Evolutionary conservation across 2,329 filamentous ascomycete genomes (phyloP).

Genomic region (Epichloe baconii): DNA sequence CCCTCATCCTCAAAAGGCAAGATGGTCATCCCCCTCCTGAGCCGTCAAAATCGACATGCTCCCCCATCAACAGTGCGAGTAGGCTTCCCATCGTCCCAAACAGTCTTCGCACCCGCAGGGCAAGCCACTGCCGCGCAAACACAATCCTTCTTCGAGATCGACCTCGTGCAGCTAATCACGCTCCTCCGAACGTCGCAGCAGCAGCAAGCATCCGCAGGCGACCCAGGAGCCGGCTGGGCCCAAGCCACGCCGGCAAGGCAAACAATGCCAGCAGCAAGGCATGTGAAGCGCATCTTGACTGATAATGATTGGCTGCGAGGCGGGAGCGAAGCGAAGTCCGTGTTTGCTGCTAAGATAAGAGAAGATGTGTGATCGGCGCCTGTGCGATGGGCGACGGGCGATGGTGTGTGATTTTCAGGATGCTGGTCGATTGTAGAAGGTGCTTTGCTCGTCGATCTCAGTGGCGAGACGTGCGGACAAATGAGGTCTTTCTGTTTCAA

Average conservation of each 20-base stretch:
- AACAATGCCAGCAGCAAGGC: conserved; percentile 7
- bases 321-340: not conserved
- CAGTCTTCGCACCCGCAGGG: conserved; percentile 10
- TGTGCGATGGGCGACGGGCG: not conserved
- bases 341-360: not conserved
- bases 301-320: not conserved
- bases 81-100: conserved; percentile 4
- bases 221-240: conserved; percentile 1
- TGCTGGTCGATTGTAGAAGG: not conserved
- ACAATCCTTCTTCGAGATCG: conserved; percentile 12
- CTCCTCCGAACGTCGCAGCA: conserved; percentile 18
- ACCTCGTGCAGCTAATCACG: conserved; percentile 14
- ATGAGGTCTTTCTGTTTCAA: no score
- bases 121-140: conserved; percentile 15
- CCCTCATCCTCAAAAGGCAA: no score
- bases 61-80: not conserved
- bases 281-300: conserved; percentile 13
- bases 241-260: conserved; percentile 1
- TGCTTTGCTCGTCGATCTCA: not conserved
- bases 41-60: no score
- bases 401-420: not conserved
- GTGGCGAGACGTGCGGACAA: no score
- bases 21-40: not conserved
- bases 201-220: conserved; percentile 16
- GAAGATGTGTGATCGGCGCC: not conserved